phyloP scores from a whole-genome alignment of 352 stramenopile genomes.

The Pythium dissimile region DNA sequence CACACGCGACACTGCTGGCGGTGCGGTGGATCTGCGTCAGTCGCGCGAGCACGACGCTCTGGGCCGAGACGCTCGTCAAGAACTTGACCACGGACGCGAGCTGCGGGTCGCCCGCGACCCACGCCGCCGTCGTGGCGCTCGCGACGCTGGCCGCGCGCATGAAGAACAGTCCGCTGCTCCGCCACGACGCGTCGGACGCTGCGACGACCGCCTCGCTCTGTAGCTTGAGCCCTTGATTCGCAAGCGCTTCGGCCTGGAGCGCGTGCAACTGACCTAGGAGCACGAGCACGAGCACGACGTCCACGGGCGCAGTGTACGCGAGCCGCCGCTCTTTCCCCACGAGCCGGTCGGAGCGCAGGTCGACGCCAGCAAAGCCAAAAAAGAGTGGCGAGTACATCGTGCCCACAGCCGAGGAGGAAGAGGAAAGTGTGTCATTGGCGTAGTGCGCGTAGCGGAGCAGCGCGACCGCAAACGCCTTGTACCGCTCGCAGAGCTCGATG shows the following conservation, averaged over 20 bases:
- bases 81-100: constrained; percentile 17
- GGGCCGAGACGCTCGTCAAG: constrained; percentile 3
- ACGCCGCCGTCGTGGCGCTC: background rate
- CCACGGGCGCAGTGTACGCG: constrained; percentile 16
- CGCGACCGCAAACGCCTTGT: constrained; percentile 37
- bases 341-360: constrained; percentile 31
- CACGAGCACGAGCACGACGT: constrained; percentile 30
- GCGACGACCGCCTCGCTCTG: constrained; percentile 12
- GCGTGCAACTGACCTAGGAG: constrained; percentile 35
- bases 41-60: constrained; percentile 17
- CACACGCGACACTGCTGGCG: constrained; percentile 6
- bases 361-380: constrained; percentile 34
- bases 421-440: too few relatives aligned
- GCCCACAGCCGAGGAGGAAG: background rate
- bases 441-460: constrained; percentile 33
- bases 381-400: constrained; percentile 40
- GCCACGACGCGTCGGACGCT: constrained; percentile 13
- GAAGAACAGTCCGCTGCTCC: constrained; percentile 8
- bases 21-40: constrained; percentile 14
- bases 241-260: constrained; percentile 20
- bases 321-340: constrained; percentile 25
- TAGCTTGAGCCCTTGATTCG: constrained; percentile 8
- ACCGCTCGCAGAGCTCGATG: constrained; percentile 38
- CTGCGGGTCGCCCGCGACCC: constrained; percentile 6
- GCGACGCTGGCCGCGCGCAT: constrained; percentile 10